Conservation (phyloP, 441 rosid genomes). For the Brassica balearica region DNA sequence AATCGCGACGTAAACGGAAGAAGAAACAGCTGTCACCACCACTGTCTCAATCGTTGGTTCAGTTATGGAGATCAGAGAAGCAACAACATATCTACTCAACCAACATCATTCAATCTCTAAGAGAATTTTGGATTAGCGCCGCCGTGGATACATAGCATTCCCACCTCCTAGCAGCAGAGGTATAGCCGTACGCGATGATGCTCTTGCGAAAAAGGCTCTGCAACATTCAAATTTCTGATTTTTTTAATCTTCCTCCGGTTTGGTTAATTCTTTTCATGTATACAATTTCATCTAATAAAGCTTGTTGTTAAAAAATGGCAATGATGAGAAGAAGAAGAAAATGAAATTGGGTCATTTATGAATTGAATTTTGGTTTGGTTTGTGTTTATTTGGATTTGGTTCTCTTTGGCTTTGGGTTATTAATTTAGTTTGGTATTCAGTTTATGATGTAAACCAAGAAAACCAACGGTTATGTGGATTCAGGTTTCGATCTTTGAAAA, state of each 20-base stretch:
- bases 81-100: constrained; percentile 80
- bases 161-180: constrained; percentile 59
- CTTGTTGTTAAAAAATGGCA: too few species aligned
- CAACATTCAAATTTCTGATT: too few species aligned
- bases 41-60: constrained; percentile 23
- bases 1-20: constrained; percentile 63
- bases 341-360: too few species aligned
- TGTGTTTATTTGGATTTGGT: background rate
- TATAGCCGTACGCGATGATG: constrained; percentile 65
- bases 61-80: constrained; percentile 77
- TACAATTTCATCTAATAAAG: too few species aligned
- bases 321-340: too few species aligned
- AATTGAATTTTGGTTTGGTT: too few species aligned
- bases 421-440: background rate
- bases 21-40: constrained; percentile 47
- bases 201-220: constrained; percentile 30
- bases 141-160: background rate
- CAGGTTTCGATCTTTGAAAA: background rate
- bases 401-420: background rate
- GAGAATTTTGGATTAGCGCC: constrained; percentile 54
- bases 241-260: too few species aligned
- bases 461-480: background rate
- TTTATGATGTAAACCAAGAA: background rate
- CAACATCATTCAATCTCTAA: constrained; percentile 68
- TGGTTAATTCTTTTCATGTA: too few species aligned